Conservation (phyloP, 1,284 basidiomycete genomes). For the Paramarasmius palmivorus region DNA sequence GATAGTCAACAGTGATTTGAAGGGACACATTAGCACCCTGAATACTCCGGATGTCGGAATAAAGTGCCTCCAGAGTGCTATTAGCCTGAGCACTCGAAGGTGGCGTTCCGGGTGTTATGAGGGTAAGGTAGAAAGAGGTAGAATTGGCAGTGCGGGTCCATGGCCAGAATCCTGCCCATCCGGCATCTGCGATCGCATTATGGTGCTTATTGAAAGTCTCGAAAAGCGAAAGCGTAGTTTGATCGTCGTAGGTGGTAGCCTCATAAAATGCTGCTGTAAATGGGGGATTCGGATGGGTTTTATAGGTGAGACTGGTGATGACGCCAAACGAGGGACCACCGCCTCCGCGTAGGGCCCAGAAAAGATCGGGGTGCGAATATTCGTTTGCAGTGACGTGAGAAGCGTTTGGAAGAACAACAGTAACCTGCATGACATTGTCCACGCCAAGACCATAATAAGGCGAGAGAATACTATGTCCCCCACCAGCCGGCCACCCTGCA, state of each 20-base stretch:
- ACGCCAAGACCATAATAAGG: not conserved
- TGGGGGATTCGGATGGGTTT: conserved; percentile 6
- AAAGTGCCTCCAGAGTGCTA: conserved; percentile 5
- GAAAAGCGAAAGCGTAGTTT: conserved; percentile 4
- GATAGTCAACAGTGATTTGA: not conserved
- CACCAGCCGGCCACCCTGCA: too few relatives aligned
- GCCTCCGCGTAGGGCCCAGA: conserved; percentile 14
- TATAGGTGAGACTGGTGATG: conserved; percentile 4
- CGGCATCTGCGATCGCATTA: conserved; percentile 28
- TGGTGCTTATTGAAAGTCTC: conserved; percentile 12
- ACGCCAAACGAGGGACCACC: conserved; percentile 8
- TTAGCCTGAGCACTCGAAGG: conserved; percentile 3
- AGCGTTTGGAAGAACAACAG: conserved; percentile 8
- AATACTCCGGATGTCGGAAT: conserved; percentile 3
- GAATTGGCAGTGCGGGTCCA: too few relatives aligned
- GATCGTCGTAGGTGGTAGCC: not conserved
- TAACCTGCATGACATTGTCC: conserved; percentile 6
- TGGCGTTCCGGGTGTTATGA: conserved; percentile 12
- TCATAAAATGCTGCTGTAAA: conserved; percentile 2
- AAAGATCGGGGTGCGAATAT: conserved; percentile 6
- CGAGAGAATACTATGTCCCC: too few relatives aligned
- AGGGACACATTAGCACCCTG: not conserved
- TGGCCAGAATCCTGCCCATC: conserved; percentile 26
- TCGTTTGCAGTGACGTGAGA: conserved; percentile 4
- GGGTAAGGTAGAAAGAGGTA: conserved; percentile 5